Percentiles rank a stretch among this genome's conserved stretches.
phyloP scores from a whole-genome alignment of 495 filamentous ascomycete species.

The Xylaria sp. region DNA sequence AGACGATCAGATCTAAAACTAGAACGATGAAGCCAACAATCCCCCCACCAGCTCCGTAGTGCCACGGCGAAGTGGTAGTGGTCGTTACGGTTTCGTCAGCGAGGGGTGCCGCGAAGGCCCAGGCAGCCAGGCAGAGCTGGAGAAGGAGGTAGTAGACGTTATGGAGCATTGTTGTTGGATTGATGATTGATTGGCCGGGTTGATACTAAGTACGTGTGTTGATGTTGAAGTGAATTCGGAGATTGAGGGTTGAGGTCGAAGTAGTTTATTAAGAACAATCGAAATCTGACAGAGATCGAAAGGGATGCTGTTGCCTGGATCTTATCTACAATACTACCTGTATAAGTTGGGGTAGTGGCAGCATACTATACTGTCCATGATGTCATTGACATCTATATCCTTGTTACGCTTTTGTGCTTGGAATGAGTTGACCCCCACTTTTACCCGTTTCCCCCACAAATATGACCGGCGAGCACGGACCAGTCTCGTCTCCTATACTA shows the following conservation, averaged over 20 bases:
- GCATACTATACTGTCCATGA: no score
- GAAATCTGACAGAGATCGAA: background rate
- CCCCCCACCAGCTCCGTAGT: constrained; percentile 56
- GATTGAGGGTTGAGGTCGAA: background rate
- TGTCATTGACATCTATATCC: constrained; percentile 5
- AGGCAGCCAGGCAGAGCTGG: constrained; percentile 50
- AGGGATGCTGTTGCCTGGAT: constrained; percentile 13
- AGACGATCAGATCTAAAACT: constrained; percentile 58
- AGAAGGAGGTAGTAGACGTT: constrained; percentile 43
- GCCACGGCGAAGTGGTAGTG: constrained; percentile 38
- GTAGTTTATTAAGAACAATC: background rate
- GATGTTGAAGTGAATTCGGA: constrained; percentile 41
- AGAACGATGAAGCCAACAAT: constrained; percentile 57
- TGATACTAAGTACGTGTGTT: constrained; percentile 59
- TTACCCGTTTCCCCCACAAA: constrained; percentile 8
- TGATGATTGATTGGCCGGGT: background rate
- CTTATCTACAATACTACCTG: no score
- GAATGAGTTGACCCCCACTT: background rate
- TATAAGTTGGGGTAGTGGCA: no score
- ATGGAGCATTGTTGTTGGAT: constrained; percentile 32
- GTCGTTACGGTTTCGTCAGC: constrained; percentile 30
- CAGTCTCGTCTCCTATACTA: background rate
- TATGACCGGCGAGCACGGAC: background rate
- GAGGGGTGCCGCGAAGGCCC: constrained; percentile 49
- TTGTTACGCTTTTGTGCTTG: background rate